These are phyloP conservation scores for Nephelium lappaceum DNA, from an alignment of 345 rosid species.

Conservation along the genomic window DNA sequence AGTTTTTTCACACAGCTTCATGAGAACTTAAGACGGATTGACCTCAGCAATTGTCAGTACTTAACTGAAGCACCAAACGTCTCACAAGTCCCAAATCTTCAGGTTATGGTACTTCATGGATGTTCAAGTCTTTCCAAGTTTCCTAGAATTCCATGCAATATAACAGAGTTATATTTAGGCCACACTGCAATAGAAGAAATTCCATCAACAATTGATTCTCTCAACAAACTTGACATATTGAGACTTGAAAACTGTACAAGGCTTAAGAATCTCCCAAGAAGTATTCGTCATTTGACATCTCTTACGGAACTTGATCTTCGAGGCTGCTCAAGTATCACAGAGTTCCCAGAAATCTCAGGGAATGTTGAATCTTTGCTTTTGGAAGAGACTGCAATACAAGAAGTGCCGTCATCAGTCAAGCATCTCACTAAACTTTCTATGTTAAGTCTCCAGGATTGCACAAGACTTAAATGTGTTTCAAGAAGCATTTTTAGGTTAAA, in stretches of 20 bases:
- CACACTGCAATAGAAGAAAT: conserved; percentile 7
- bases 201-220: background rate
- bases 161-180: background rate
- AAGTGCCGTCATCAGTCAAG: conserved; percentile 18
- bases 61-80: background rate
- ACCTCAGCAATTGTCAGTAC: background rate
- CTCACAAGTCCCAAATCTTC: background rate
- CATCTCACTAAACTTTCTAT: background rate
- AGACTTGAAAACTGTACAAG: background rate
- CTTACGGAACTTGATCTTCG: background rate
- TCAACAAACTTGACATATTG: background rate
- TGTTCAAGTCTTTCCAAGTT: background rate
- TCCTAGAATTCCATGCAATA: conserved; percentile 1
- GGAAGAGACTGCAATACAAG: conserved; percentile 12
- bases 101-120: background rate
- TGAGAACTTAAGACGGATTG: background rate
- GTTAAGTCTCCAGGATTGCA: conserved; percentile 25
- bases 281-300: background rate
- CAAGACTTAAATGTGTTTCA: background rate
- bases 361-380: conserved; percentile 2
- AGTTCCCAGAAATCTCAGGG: conserved; percentile 12
- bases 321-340: conserved; percentile 14
- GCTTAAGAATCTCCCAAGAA: conserved; percentile 16
- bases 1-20: background rate
- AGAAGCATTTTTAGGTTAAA: background rate